Base-by-base conservation (phyloP, 164 flowering plant genomes). In the Platanus orientalis region DNA sequence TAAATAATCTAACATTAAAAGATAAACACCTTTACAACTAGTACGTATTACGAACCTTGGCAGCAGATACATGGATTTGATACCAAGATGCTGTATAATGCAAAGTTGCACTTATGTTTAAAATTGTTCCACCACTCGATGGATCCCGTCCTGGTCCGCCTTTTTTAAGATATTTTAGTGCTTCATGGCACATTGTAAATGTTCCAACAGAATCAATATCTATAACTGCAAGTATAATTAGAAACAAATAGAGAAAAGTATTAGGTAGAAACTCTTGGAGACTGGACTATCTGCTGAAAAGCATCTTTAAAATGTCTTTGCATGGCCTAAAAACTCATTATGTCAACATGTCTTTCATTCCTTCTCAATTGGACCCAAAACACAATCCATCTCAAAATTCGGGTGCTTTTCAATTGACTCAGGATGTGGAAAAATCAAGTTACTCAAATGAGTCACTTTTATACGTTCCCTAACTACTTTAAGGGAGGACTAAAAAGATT, bases 131-230 rank as follows among this genome's bases (percentile, higher is more conserved):
- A 39, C 96, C 99, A 69, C 69, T 53, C 24, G 82, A 70, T 60
- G 80, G 69, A 53, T 60, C 66, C 67, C 83, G 84, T 26, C 99
- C 99, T 0, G 67, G 84, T 27, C 80, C 97, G 47, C 93, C 97
- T 71, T 86, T 87, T 75, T 89, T 89, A 34, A 94, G 86, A 74
- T 89, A 91, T 54, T 82, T 75, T 0, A 91, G 82, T 20, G 96
- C 93, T 79, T 78, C 93, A 60, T 81, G 92, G 77, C 96, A 94
- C 99, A 94, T 94, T 53, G 89, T 89, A 64, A 91, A 94, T 53
- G 99, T 91, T 30, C 99, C 99, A 61, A 94, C 96, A 29, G 99
- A 72, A 79, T 94, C 99, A 61, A 94, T 94, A 69, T 94, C 99
- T 77, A 94, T 54, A 62, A 94, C 99, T 94, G 84, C 78, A 78